Evolutionary conservation across 371 early-diverging fungal genomes (phyloP), one percentile per base, ranked within the genome.

Genomic region (Batkoa obscura): DNA sequence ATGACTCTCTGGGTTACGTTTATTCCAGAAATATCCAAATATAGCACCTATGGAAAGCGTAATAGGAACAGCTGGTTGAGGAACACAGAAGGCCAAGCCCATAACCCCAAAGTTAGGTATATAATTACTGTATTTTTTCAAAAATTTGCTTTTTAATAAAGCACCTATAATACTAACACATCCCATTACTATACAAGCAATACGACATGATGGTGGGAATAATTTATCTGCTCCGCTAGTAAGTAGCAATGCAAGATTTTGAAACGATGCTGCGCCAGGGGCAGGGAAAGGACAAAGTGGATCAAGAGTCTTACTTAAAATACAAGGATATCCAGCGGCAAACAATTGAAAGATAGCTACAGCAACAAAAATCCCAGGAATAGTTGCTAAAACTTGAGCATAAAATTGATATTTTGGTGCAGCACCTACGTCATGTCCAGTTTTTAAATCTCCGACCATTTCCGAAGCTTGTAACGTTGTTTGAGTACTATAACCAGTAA

Each of bases 391-490:
- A 37, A 75, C 60, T 61, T 80, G 79, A 43, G 78, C 77, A 60
- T 65, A 68, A 67, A 80, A 72, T 63, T 76, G 76, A 58, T 79
- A 72, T 17, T 72, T 66, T 36, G 79, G 80, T 33, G 76, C 72
- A 9, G 80, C 75, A 42, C 70, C 70, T 23, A 78, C 59, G 17
- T 79, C 50, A 43, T 79, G 74, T 56, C 72, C 81, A 5, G 78
- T 74, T 68, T 79, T 81, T 17, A 78, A 66, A 69, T 79, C 79
- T 54, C 74, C 68, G 32, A 81, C 75, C 78, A 81, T 76, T 56
- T 79, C 79, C 30, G 76, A 76, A 56, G 77, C 57, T 62, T 81
- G 81, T 41, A 71, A 63, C 53, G 77, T 72, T 57, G 72, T 72
- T 1, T 73, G 72, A 32, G 77, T 72, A 56, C 71, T 61, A 56